These are phyloP conservation scores for Penicillium macrosclerotiorum DNA, from an alignment of 495 filamentous ascomycete genomes.

Conservation along the genomic window DNA sequence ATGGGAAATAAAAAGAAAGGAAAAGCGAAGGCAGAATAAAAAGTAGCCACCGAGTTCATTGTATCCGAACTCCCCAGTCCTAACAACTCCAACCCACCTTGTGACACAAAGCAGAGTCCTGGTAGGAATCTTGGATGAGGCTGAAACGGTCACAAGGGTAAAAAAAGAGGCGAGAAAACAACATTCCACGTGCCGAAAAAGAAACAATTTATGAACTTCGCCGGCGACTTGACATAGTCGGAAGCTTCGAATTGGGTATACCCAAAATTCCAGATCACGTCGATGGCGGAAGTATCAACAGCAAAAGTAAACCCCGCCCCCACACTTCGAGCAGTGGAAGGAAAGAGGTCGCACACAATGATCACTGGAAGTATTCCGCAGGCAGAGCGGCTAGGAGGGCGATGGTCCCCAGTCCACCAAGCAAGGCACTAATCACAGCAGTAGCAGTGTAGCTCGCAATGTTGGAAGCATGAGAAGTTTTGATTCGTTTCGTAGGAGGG, in stretches of 20 bases:
- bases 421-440: constrained; percentile 42
- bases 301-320: too few species aligned
- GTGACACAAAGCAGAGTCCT: neutral
- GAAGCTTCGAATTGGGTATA: too few species aligned
- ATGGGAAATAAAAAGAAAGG: neutral
- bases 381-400: constrained; percentile 47
- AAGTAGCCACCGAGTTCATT: constrained; percentile 1
- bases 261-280: too few species aligned
- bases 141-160: neutral
- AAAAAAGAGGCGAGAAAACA: too few species aligned
- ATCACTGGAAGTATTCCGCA: constrained; percentile 36
- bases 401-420: constrained; percentile 50
- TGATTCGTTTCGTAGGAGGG: constrained; percentile 35
- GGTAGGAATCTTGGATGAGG: neutral
- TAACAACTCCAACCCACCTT: neutral
- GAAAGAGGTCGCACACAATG: constrained; percentile 1
- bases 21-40: constrained; percentile 2
- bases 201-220: neutral
- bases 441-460: constrained; percentile 42
- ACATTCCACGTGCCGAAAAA: too few species aligned
- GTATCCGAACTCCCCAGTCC: constrained; percentile 6
- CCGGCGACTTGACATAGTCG: neutral
- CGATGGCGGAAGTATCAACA: too few species aligned
- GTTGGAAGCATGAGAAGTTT: constrained; percentile 16
- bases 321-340: neutral